Evolutionary conservation across 169 alveolate species (phyloP).

Genomic region (Plasmodium knowlesi): DNA sequence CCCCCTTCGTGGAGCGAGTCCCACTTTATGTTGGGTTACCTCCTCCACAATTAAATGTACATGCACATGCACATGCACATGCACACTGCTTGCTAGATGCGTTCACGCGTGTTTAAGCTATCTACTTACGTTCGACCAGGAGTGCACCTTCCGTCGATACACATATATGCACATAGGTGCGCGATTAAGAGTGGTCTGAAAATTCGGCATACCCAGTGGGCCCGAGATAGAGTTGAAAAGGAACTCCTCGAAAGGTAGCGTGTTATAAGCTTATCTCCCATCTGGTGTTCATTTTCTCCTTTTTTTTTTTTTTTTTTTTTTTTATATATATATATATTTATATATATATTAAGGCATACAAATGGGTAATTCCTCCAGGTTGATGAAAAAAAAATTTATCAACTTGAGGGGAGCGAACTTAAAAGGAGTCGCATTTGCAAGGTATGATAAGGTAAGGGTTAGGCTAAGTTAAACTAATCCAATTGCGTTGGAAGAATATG

Average conservation of each 20-base stretch:
- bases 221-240: neutral
- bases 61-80: neutral
- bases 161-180: neutral
- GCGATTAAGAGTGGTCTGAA: neutral
- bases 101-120: neutral
- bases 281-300: neutral
- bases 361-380: neutral
- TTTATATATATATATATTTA: too few species aligned
- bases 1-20: neutral
- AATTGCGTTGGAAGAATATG: neutral
- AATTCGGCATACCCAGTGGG: neutral
- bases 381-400: neutral
- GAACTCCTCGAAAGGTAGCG: neutral
- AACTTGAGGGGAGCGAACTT: neutral
- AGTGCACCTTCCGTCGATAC: neutral
- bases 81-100: neutral
- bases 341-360: neutral
- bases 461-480: neutral
- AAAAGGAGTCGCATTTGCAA: neutral
- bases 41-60: neutral
- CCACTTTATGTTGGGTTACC: neutral
- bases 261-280: neutral
- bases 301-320: neutral
- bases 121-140: neutral
- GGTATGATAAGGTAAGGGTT: neutral